phyloP scores from a whole-genome alignment of 495 filamentous ascomycete species.

The Melanomma pulvis-pyrius region DNA sequence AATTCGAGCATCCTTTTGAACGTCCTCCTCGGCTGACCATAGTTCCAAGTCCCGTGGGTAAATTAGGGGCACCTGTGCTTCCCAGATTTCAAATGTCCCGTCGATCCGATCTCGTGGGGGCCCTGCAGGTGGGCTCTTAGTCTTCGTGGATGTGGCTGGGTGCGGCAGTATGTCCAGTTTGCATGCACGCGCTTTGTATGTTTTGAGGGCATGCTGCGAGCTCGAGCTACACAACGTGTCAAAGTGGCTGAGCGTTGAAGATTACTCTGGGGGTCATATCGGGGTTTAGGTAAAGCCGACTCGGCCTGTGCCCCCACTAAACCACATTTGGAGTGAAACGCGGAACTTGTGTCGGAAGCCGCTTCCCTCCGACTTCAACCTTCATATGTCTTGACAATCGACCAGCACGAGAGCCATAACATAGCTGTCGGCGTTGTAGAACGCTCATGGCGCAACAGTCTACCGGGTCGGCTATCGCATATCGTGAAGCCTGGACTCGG shows the following conservation, averaged over 20 bases:
- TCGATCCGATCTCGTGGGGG: not conserved
- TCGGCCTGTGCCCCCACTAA: too few relatives aligned
- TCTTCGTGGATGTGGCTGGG: not conserved
- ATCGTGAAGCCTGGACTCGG: too few relatives aligned
- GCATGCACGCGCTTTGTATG: not conserved
- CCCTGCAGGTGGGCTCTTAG: not conserved
- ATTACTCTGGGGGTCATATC: not conserved
- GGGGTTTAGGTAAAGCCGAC: too few relatives aligned
- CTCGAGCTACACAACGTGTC: not conserved
- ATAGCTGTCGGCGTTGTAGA: too few relatives aligned
- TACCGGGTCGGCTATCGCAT: too few relatives aligned
- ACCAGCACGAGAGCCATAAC: too few relatives aligned
- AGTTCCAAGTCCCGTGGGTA: not conserved
- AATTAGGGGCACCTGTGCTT: not conserved
- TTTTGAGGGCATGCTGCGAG: not conserved
- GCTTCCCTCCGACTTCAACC: too few relatives aligned
- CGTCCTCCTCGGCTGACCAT: slow-evolving; percentile 29
- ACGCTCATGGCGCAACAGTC: too few relatives aligned
- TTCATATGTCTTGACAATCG: too few relatives aligned
- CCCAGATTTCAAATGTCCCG: too few relatives aligned
- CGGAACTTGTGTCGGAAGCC: too few relatives aligned
- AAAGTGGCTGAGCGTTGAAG: not conserved
- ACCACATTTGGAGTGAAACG: too few relatives aligned
- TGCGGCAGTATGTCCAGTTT: not conserved
- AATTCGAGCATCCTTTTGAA: slow-evolving; percentile 19